Conservation (phyloP, 192 early-diverging fungal species). For the Rhizoclosmatium sp. region DNA sequence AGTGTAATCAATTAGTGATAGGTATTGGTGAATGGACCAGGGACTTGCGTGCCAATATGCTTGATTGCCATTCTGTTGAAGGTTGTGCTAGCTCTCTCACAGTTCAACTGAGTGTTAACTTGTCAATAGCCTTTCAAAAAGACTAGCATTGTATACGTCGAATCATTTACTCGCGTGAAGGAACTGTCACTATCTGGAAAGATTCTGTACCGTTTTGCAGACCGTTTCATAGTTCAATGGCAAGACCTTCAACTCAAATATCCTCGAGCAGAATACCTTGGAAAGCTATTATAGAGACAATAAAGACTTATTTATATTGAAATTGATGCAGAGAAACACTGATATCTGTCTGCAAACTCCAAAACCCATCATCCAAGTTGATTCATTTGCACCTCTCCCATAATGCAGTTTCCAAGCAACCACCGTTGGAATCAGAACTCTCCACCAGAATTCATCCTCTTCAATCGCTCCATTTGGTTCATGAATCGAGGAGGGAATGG, state of each 20-base stretch:
- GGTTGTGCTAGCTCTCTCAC: conserved; percentile 46
- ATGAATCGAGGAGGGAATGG: conserved; percentile 58
- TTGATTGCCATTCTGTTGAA: conserved; percentile 66
- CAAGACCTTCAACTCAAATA: conserved; percentile 47
- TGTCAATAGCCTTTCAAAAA: conserved; percentile 34
- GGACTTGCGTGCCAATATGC: conserved; percentile 81
- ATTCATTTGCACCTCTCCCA: no score
- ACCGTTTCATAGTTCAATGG: conserved; percentile 95
- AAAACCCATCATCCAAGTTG: no score
- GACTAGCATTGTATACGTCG: conserved; percentile 81
- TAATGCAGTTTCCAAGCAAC: background rate
- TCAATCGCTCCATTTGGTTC: conserved; percentile 59
- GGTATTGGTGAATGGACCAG: conserved; percentile 90
- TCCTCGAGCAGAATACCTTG: conserved; percentile 45
- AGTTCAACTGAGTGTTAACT: background rate
- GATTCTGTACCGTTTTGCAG: conserved; percentile 78
- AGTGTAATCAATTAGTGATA: conserved; percentile 27
- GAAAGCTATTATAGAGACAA: conserved; percentile 5
- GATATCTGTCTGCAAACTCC: no score
- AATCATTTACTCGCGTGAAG: conserved; percentile 90
- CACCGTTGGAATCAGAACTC: conserved; percentile 18
- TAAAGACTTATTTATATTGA: background rate
- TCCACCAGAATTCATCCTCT: conserved; percentile 40
- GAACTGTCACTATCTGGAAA: conserved; percentile 88
- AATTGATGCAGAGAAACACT: background rate